Evolutionary conservation across 2,329 filamentous ascomycete species (phyloP).

Genomic region (Furcasterigmium furcatum): DNA sequence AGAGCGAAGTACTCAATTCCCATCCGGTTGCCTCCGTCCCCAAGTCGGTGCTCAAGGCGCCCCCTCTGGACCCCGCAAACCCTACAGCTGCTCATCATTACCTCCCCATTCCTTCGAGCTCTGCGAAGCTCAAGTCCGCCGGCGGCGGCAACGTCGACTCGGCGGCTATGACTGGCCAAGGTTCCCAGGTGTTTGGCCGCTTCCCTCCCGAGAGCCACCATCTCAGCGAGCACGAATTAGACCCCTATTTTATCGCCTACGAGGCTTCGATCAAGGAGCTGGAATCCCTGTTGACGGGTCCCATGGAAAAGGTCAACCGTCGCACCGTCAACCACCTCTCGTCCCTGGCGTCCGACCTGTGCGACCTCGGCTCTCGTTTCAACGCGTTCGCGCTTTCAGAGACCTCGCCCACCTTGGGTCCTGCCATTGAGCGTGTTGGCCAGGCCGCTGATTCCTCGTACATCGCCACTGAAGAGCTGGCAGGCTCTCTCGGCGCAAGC

Average conservation of each 20-base stretch:
- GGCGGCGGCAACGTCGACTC: conserved; percentile 23
- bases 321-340: conserved; percentile 83
- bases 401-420: conserved; percentile 80
- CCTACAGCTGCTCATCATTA: conserved; percentile 82
- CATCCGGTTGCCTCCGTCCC: conserved; percentile 88
- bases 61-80: conserved; percentile 93
- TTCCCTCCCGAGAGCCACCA: conserved; percentile 78
- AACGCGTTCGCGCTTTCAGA: conserved; percentile 97
- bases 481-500: conserved; percentile 80
- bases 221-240: conserved; percentile 83
- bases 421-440: conserved; percentile 90
- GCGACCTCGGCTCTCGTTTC: conserved; percentile 91
- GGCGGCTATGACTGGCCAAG: conserved; percentile 31
- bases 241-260: conserved; percentile 93
- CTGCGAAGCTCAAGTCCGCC: conserved; percentile 75
- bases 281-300: conserved; percentile 82
- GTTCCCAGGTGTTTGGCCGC: conserved; percentile 64
- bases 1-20: conserved; percentile 94
- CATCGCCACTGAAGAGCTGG: conserved; percentile 90
- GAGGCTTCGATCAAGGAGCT: conserved; percentile 90
- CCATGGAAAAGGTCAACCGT: conserved; percentile 95
- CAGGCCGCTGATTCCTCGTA: conserved; percentile 96
- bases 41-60: conserved; percentile 90
- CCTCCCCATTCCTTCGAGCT: conserved; percentile 80
- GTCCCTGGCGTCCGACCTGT: conserved; percentile 79